phyloP scores from a whole-genome alignment of 106 monocot genomes.

The Allium sativum region DNA sequence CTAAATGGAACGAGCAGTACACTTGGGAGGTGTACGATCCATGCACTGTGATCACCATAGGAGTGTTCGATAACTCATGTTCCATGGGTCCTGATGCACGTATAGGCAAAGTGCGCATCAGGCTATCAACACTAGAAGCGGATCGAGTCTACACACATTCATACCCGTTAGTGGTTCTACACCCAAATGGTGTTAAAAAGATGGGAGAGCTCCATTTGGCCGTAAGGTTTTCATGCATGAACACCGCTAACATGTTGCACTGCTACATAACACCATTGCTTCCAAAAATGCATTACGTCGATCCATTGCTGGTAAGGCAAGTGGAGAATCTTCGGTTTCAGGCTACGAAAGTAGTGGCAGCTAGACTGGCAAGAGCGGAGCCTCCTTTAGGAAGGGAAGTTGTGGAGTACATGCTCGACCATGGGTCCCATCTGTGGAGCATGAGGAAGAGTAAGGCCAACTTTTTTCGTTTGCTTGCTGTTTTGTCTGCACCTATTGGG shows the following conservation, averaged over 20 bases:
- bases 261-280: conserved; percentile 48
- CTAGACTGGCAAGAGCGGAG: conserved; percentile 50
- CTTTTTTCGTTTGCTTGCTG: conserved; percentile 65
- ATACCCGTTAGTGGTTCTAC: conserved; percentile 61
- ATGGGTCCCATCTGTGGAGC: conserved; percentile 66
- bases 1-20: conserved; percentile 87
- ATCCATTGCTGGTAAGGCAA: conserved; percentile 43
- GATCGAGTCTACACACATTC: conserved; percentile 67
- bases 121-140: conserved; percentile 59
- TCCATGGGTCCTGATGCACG: conserved; percentile 17
- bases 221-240: conserved; percentile 56
- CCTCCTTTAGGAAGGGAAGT: conserved; percentile 70
- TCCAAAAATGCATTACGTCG: conserved; percentile 74
- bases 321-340: conserved; percentile 61
- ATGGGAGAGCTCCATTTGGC: conserved; percentile 85
- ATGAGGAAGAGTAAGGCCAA: conserved; percentile 88
- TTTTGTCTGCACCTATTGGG: conserved; percentile 34
- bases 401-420: conserved; percentile 78
- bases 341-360: conserved; percentile 53
- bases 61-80: conserved; percentile 74
- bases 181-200: conserved; percentile 72
- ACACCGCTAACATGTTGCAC: conserved; percentile 43
- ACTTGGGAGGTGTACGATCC: conserved; percentile 91
- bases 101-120: conserved; percentile 65
- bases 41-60: conserved; percentile 64